Evolutionary conservation across 805 yeast species (phyloP), one percentile per base, ranked within the genome.

Genomic region (Candida peoriensis): DNA sequence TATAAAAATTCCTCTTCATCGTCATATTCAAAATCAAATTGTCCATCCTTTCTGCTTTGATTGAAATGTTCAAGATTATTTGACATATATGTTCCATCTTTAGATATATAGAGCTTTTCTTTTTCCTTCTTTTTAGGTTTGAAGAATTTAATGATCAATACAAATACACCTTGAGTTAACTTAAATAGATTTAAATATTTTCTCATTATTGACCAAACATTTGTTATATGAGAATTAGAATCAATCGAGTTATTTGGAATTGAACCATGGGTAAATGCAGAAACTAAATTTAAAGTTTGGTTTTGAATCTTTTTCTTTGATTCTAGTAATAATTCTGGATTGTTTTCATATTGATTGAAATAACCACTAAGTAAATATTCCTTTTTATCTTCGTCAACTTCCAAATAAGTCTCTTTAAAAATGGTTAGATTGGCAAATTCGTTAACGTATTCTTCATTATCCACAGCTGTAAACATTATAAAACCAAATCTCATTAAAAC

Each of bases 391-490:
- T 38, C 39, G 24, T 33, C 28, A 11, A 32, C 28, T 33, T 76
- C 82, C 14, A 80, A 39, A 74, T 79, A 82, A 1, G 84, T 80
- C 11, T 62, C 55, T 9, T 54, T 51, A n/a, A 74, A 74, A n/a
- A 70, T 51, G 0, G 57, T 51, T 3, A 81, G 60, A 12, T 66
- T 51, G 18, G 76, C 61, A 20, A 72, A 61, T 47, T 81, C 87
- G 32, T 74, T 69, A 26, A 78, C 69, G 52, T 79, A 82, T 42
- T 82, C 76, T 20, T 78, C 74, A 37, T 70, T 72, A 3, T 83
- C 79, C 0, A 84, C 79, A 34, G 81, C 76, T n/a, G 78, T 74
- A 25, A 81, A 68, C 12, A 83, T 75, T 30, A 81, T 63, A 37
- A 74, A 63, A 1, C 86, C 87, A 32, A 77, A 55, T 48, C 76